Percentiles rank a stretch among this genome's conserved stretches.
These are phyloP conservation scores for Iris pallida DNA, from an alignment of 116 monocot species.

Conservation along the genomic window DNA sequence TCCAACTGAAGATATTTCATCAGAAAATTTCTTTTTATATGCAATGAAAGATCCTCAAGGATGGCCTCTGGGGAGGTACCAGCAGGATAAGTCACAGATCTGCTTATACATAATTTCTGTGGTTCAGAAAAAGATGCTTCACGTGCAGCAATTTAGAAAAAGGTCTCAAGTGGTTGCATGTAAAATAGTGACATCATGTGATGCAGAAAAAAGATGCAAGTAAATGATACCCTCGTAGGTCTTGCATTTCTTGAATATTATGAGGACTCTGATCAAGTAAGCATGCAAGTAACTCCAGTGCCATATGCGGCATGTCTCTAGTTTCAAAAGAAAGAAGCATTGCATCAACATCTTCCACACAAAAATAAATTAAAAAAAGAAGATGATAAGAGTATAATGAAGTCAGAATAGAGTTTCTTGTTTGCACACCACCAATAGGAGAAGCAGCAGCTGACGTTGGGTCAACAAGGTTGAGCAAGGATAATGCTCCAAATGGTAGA, in stretches of 20 bases:
- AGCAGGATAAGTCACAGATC: constrained; percentile 28
- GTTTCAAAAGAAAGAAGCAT: constrained; percentile 40
- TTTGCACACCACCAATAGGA: constrained; percentile 85
- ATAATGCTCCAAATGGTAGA: constrained; percentile 69
- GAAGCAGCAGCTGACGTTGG: constrained; percentile 96
- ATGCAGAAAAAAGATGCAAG: constrained; percentile 92
- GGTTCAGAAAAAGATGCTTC: constrained; percentile 86
- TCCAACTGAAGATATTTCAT: constrained; percentile 79
- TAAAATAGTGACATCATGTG: constrained; percentile 88
- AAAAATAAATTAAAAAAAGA: not conserved
- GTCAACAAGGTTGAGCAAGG: constrained; percentile 96
- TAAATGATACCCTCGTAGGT: constrained; percentile 90
- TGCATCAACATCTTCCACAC: constrained; percentile 3
- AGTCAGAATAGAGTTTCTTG: not conserved
- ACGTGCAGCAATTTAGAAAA: constrained; percentile 96
- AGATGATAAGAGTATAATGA: not conserved
- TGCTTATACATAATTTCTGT: constrained; percentile 43
- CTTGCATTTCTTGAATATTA: constrained; percentile 90
- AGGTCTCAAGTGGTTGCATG: constrained; percentile 94
- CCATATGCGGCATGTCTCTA: constrained; percentile 93
- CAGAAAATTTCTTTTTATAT: constrained; percentile 73
- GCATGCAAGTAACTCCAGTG: constrained; percentile 72
- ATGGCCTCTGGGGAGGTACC: constrained; percentile 46
- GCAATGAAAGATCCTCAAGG: constrained; percentile 65
- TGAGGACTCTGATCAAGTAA: constrained; percentile 89